Base-by-base conservation (phyloP, 2,329 filamentous ascomycete species). In the Colletotrichum tropicicola region DNA sequence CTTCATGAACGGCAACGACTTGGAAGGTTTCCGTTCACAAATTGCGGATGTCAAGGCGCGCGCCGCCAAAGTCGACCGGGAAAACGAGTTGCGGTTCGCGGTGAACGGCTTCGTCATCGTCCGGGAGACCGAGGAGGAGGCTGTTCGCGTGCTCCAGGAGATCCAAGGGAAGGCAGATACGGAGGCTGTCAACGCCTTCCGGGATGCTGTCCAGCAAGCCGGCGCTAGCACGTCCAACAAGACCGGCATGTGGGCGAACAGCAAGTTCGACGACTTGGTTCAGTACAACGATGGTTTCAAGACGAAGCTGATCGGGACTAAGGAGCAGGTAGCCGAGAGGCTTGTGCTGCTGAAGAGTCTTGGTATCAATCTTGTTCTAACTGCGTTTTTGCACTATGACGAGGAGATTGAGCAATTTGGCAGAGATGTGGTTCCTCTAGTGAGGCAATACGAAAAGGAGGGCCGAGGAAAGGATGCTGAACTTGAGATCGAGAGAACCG, bases 271-370 rank as follows among this genome's bases (percentile, higher is more conserved):
- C 52, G 83, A 86, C 68, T 69, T 85, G 57, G 81, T 85, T 28
- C 83, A 85, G 73, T 85, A 85, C 67, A 86, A 86, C 47, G 83
- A 85, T 69, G 83, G 83, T 2, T 86, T 86, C 73, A 85, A 85
- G 74, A 85, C 83, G 4, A 85, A 84, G 71, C 70, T 85, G 25
- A 84, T 85, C 44, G 83, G 83, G 1, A 85, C 83, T 0, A 82
- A 80, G 65, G 80, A 83, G 70, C 82, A 85, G 70, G 81, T 85
- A 51, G 82, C 81, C 0, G 82, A 85, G 65, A 72, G 83, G 5
- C 83, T 85, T 37, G 65, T 84, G 37, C 64, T 85, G 68, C 69
- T 85, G 57, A 80, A 85, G 78, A 78, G 77, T 67, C 62, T 84
- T 62, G 74, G 79, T 1, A 74, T 80, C 13, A 73, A 81, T 64